A percentile compares a stretch with the other conserved stretches of the same genome.
These are phyloP conservation scores for Calonectria crousiana DNA, from an alignment of 2,329 filamentous ascomycete species.

Conservation along the genomic window DNA sequence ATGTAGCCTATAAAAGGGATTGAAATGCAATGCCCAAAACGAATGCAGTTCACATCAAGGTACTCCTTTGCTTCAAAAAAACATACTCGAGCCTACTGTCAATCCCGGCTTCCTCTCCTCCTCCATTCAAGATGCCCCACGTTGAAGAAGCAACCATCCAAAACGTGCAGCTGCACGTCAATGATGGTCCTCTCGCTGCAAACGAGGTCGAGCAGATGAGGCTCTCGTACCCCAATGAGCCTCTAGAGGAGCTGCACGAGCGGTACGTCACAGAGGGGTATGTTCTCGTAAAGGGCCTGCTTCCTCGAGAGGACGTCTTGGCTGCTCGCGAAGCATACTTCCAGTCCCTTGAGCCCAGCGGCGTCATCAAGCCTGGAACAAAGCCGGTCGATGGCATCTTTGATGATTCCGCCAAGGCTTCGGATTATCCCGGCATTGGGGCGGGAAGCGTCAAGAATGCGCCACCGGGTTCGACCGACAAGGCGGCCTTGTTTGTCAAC, in stretches of 20 bases:
- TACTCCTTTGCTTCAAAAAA: neutral
- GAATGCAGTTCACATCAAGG: no score
- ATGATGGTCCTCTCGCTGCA: slow-evolving; percentile 54
- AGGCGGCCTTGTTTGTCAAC: slow-evolving; percentile 43
- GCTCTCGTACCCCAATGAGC: slow-evolving; percentile 56
- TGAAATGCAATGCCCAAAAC: neutral
- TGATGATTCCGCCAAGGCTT: slow-evolving; percentile 24
- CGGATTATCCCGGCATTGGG: slow-evolving; percentile 55
- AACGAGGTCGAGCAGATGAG: slow-evolving; percentile 56
- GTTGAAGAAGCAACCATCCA: slow-evolving; percentile 26
- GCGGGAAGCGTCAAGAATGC: slow-evolving; percentile 61
- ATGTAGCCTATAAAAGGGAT: slow-evolving; percentile 13
- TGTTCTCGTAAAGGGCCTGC: slow-evolving; percentile 65
- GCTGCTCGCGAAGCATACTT: slow-evolving; percentile 66
- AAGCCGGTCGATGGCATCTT: slow-evolving; percentile 67
- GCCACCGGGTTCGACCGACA: slow-evolving; percentile 54
- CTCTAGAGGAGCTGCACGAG: slow-evolving; percentile 60
- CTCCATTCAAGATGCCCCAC: slow-evolving; percentile 18
- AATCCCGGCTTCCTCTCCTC: neutral
- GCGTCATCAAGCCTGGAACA: slow-evolving; percentile 66
- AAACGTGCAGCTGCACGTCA: slow-evolving; percentile 42
- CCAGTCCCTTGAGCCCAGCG: slow-evolving; percentile 63
- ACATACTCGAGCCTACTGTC: neutral
- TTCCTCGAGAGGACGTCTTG: slow-evolving; percentile 66
- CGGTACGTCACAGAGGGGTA: slow-evolving; percentile 60